Evolutionary conservation across 2,329 filamentous ascomycete species (phyloP).

Genomic region (Cladosporium sp.): DNA sequence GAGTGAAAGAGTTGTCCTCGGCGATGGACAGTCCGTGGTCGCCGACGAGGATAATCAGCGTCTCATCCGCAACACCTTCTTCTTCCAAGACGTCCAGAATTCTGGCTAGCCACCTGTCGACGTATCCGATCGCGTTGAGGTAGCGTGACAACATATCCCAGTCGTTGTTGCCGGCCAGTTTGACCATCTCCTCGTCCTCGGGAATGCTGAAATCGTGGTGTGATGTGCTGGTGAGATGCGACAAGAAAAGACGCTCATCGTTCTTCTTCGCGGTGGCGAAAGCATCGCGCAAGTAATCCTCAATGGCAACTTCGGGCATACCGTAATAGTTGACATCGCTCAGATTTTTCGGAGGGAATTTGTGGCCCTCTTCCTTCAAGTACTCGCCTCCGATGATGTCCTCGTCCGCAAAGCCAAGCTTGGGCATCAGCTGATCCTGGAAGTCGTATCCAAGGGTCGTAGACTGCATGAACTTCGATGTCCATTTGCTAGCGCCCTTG

Average conservation of each 20-base stretch:
- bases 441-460: conserved; percentile 38
- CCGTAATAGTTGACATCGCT: conserved; percentile 42
- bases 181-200: conserved; percentile 11
- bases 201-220: conserved; percentile 44
- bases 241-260: conserved; percentile 33
- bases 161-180: conserved; percentile 7
- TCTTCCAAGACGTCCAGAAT: conserved; percentile 40
- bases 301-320: conserved; percentile 38
- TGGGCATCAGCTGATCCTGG: conserved; percentile 31
- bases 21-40: conserved; percentile 38
- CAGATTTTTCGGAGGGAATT: conserved; percentile 8
- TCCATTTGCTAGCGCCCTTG: conserved; percentile 7
- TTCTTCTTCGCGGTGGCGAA: conserved; percentile 28
- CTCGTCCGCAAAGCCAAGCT: conserved; percentile 35
- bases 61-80: conserved; percentile 40
- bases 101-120: conserved; percentile 37
- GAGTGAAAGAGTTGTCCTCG: conserved; percentile 36
- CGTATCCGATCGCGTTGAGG: conserved; percentile 39
- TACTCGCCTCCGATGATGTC: conserved; percentile 31
- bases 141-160: conserved; percentile 34
- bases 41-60: conserved; percentile 44
- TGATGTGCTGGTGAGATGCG: conserved; percentile 35
- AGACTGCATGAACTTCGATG: conserved; percentile 30
- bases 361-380: conserved; percentile 17
- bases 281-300: conserved; percentile 36